Percentiles rank a stretch among this genome's conserved stretches.
phyloP scores from a whole-genome alignment of 78 protist species.

The Dictyostelium capitatum region DNA sequence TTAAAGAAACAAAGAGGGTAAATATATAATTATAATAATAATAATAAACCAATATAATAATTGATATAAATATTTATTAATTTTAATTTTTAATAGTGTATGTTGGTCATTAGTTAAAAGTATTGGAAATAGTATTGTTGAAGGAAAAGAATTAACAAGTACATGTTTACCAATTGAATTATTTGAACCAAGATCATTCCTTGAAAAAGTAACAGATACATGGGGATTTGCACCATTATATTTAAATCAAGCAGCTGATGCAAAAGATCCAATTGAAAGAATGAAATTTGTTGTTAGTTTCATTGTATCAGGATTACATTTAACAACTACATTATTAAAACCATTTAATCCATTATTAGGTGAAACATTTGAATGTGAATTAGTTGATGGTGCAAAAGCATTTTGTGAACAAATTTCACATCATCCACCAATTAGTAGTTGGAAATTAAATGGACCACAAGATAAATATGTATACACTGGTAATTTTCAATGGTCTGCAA shows the following conservation, averaged over 20 bases:
- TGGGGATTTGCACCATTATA: slow-evolving; percentile 78
- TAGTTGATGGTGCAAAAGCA: slow-evolving; percentile 74
- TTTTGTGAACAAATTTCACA: slow-evolving; percentile 86
- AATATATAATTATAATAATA: not conserved
- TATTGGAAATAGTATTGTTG: slow-evolving; percentile 77
- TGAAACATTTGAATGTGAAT: slow-evolving; percentile 87
- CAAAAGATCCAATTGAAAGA: slow-evolving; percentile 73
- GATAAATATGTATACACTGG: slow-evolving; percentile 52
- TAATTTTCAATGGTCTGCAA: slow-evolving; percentile 59
- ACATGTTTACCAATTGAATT: slow-evolving; percentile 82
- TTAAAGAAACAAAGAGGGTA: slow-evolving; percentile 81
- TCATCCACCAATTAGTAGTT: slow-evolving; percentile 90
- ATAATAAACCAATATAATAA: not conserved
- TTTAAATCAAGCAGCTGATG: slow-evolving; percentile 51
- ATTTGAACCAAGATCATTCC: slow-evolving; percentile 88
- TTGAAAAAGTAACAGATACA: slow-evolving; percentile 78
- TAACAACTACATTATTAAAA: slow-evolving; percentile 36
- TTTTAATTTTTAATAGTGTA: slow-evolving; percentile 1
- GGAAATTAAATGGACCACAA: slow-evolving; percentile 59
- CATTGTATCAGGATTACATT: slow-evolving; percentile 80
- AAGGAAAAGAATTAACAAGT: slow-evolving; percentile 66
- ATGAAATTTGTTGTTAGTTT: slow-evolving; percentile 63
- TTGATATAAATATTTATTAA: not conserved
- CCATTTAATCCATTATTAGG: slow-evolving; percentile 93
- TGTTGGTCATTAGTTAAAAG: slow-evolving; percentile 78